Base-by-base conservation (phyloP, 371 early-diverging fungal species). In the Rhizopus stolonifer region DNA sequence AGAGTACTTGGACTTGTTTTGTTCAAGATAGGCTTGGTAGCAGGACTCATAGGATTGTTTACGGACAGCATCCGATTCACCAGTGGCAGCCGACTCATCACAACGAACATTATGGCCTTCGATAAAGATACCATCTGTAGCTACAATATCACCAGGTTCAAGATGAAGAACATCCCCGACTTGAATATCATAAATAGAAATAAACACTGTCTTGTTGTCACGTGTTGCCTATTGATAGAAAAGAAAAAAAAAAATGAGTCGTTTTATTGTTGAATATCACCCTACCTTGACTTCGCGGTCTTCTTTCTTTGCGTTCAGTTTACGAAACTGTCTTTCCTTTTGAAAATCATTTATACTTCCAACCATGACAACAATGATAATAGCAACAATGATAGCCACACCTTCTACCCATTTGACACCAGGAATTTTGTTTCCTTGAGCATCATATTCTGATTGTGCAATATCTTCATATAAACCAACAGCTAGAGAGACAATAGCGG, bases 131-230 rank as follows among this genome's bases (percentile, higher is more conserved):
- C 94, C 93, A 64, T 98, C 98, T 13, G 87, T 94, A 6, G 89
- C 79, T 26, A 95, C 77, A 40, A 96, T 87, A 65, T 96, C 97
- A 34, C 98, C 98, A 11, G 95, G 92, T 69, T 98, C 96, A 26
- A 98, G 71, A 52, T 85, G 64, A 48, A 96, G 60, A 24, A 97
- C 79, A 67, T 97, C 97, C 29, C 96, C 95, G 7, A 97, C 90
- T 64, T 87, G 83, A 38, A 93, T 60, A 50, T 92, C 88, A 62
- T 86, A 87, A 26, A 95, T 88, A 19, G 93, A 92, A 46, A 93
- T 73, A 52, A 89, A 81, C 9, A 80, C 68, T 52, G 89, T 89
- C 32, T 80, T 70, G 54, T 91, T 84, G 67, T 90, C 84, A 49
- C 93, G 84, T 23, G 82, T 75, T 26, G 82, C 84, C 83, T 90